Evolutionary conservation across 2,329 filamentous ascomycete species (phyloP).

Genomic region (Trichophyton benhamiae): DNA sequence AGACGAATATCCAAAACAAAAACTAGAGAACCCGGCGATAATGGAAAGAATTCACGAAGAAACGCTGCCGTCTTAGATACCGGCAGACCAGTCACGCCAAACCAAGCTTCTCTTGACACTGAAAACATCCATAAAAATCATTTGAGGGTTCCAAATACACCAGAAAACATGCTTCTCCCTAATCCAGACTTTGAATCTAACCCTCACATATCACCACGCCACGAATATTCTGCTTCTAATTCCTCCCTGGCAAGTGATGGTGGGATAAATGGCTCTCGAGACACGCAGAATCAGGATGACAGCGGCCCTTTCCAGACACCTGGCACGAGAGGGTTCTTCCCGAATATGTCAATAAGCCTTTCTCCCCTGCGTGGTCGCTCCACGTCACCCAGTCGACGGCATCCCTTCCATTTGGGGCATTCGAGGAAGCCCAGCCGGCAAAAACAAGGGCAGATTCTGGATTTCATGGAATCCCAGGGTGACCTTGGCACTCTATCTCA

Average conservation of each 20-base stretch:
- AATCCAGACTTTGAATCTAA: constrained; percentile 4
- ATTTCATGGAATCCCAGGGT: neutral
- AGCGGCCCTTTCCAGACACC: neutral
- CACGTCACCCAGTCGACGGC: constrained; percentile 41
- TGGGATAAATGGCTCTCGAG: neutral
- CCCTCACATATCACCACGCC: neutral
- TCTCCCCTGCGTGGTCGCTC: constrained; percentile 52
- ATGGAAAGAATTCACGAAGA: neutral
- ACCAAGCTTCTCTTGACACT: neutral
- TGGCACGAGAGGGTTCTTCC: constrained; percentile 27
- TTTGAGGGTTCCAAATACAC: neutral
- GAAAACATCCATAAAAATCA: neutral
- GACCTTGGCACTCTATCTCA: neutral
- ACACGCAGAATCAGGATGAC: neutral
- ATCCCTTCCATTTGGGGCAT: constrained; percentile 10
- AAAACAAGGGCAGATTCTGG: neutral
- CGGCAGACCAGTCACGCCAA: neutral
- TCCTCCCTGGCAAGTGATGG: constrained; percentile 7
- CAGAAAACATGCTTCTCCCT: neutral
- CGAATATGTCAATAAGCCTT: constrained; percentile 49
- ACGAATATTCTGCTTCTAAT: constrained; percentile 5
- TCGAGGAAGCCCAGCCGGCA: neutral
- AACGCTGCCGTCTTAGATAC: neutral
- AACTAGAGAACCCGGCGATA: neutral
- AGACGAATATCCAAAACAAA: constrained; percentile 4